Evolutionary conservation across 257 asterid species (phyloP).

Genomic region (Capsicum rhomboideum): DNA sequence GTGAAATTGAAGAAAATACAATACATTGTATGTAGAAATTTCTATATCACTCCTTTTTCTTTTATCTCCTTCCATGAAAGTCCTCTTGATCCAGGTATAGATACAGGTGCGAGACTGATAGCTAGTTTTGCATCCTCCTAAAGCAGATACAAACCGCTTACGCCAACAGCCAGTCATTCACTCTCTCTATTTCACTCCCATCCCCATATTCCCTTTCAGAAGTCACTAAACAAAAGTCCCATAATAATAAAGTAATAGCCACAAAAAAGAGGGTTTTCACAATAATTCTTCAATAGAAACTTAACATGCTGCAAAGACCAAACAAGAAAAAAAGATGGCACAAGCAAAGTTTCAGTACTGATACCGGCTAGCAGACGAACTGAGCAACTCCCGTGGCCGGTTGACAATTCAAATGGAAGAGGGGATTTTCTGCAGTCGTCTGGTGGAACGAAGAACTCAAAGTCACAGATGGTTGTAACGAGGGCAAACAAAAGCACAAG

Average conservation of each 20-base stretch:
- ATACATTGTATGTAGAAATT: too few relatives aligned
- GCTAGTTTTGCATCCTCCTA: not conserved
- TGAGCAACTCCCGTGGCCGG: too few relatives aligned
- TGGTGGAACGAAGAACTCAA: not conserved
- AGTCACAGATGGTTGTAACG: not conserved
- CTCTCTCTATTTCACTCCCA: not conserved
- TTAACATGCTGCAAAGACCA: not conserved
- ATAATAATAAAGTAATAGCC: not conserved
- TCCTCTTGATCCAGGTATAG: too few relatives aligned
- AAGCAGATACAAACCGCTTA: not conserved
- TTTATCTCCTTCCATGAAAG: too few relatives aligned
- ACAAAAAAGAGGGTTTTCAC: not conserved
- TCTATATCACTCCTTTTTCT: too few relatives aligned
- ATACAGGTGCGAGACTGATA: not conserved
- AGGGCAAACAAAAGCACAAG: not conserved
- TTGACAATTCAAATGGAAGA: not conserved
- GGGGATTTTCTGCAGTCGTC: not conserved
- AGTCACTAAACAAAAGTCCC: not conserved
- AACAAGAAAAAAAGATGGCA: not conserved
- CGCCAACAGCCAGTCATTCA: not conserved
- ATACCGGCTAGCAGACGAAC: not conserved
- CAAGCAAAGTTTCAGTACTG: not conserved
- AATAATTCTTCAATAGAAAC: not conserved
- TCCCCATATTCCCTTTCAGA: not conserved
- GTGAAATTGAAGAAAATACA: too few relatives aligned